phyloP scores from a whole-genome alignment of 2,329 filamentous ascomycete species.

The Purpureocillium lavendulum region DNA sequence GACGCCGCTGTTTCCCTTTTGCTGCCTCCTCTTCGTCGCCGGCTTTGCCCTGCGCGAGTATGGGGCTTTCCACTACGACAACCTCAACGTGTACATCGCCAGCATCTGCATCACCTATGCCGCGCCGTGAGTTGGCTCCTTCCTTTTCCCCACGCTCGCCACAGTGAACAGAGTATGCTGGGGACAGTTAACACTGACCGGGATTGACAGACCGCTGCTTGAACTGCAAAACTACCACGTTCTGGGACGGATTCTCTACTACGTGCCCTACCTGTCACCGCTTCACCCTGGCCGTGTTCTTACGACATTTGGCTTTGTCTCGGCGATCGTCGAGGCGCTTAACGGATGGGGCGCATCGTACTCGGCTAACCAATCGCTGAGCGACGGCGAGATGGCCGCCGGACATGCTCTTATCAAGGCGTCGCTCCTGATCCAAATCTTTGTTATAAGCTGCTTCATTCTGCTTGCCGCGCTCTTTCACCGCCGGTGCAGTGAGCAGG shows the following conservation, averaged over 20 bases:
- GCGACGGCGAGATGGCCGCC: conserved; percentile 24
- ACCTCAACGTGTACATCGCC: conserved; percentile 22
- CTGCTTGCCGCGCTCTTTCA: conserved; percentile 26
- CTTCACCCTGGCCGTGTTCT: conserved; percentile 36
- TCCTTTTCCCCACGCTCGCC: no score
- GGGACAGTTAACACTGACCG: no score
- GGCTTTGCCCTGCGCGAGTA: conserved; percentile 41
- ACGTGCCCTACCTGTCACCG: conserved; percentile 47
- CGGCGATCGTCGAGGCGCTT: conserved; percentile 37
- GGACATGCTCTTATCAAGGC: conserved; percentile 40
- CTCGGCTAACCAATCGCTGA: conserved; percentile 34
- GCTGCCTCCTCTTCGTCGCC: conserved; percentile 42
- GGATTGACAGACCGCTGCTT: background rate
- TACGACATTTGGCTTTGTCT: conserved; percentile 36
- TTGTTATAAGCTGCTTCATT: conserved; percentile 41
- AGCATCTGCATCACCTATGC: conserved; percentile 26
- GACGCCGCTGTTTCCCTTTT: conserved; percentile 11
- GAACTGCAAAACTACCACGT: conserved; percentile 41
- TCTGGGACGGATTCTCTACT: conserved; percentile 49
- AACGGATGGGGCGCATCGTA: conserved; percentile 38
- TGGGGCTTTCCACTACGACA: conserved; percentile 21
- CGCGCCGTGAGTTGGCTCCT: conserved; percentile 17
- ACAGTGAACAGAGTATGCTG: no score
- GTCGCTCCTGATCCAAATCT: conserved; percentile 45
- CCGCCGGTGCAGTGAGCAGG: background rate